phyloP scores from a whole-genome alignment of 2,329 filamentous ascomycete genomes.

The Trichoderma brevicompactum region DNA sequence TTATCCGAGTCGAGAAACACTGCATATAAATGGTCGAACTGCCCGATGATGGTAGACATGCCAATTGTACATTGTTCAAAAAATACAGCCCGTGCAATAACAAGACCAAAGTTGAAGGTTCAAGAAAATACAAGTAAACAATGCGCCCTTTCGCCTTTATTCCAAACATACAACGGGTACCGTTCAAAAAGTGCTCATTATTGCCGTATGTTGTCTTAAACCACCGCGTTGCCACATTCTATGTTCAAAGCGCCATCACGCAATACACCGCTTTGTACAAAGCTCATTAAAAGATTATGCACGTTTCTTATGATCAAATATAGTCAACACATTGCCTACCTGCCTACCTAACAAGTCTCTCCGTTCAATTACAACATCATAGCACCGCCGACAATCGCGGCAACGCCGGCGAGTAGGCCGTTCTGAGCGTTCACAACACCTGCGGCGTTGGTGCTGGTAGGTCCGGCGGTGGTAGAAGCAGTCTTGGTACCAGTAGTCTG shows the following conservation, averaged over 20 bases:
- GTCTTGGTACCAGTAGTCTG: slow-evolving; percentile 22
- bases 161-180: not conserved
- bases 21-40: not conserved
- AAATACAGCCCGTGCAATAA: not conserved
- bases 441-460: slow-evolving; percentile 38
- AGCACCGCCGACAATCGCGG: slow-evolving; percentile 42
- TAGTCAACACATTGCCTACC: not conserved
- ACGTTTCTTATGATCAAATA: not conserved
- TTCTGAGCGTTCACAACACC: slow-evolving; percentile 42
- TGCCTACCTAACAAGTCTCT: not conserved
- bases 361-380: slow-evolving; percentile 41
- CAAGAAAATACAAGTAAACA: not conserved
- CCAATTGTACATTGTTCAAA: not conserved
- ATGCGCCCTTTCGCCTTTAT: not conserved
- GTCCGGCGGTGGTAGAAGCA: slow-evolving; percentile 31
- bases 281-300: not conserved
- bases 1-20: not conserved
- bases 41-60: not conserved
- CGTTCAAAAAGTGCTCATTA: not conserved
- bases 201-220: not conserved
- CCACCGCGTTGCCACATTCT: not conserved
- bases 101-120: not conserved
- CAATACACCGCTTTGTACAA: not conserved
- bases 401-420: slow-evolving; percentile 43
- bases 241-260: not conserved